Base-by-base conservation (phyloP, 1,284 basidiomycete species). In the Blastosporella zonata region DNA sequence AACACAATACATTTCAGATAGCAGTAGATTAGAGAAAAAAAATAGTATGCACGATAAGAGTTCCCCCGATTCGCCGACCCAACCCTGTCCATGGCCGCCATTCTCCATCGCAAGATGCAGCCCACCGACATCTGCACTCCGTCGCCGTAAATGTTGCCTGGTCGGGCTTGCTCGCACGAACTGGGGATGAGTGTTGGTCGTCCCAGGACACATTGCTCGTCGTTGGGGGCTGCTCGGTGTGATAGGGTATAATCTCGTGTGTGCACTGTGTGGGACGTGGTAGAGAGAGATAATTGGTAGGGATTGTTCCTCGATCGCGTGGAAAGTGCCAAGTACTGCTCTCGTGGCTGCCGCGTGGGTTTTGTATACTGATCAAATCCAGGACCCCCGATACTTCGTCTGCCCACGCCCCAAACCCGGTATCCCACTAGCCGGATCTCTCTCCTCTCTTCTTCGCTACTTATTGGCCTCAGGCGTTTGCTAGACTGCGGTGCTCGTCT, bases 121-220 rank as follows among this genome's bases (percentile, higher is more conserved):
- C 33, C 91, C 90, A 21, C 91, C 90, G 34, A 90, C 78, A 64
- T 94, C 92, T 52, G 92, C 89, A 62, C 88, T 91, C 40, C 87
- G 73, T 49, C 90, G 60, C 51, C 69, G 61, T 62, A 61, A 65
- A 43, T 56, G 33, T 25, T 49, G 50, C 46, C 52, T 53, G 7
- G 28, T 13, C 2, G 55, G 41, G 17, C 22, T 25, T 12, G 40
- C 31, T 49, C 43, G 52, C 46, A 47, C 46, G 46, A 38, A 42
- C 35, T 50, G 46, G n/a, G 31, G 27, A 38, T 52, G 44, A n/a
- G 40, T 40, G 31, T 46, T 50, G 21, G 36, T 50, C 18, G 38
- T 28, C 35, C 47, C 44, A 47, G 20, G 31, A 41, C 47, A 51
- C 51, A 55, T 53, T 15, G 28, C 15, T 27, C n/a, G 44, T 29